Base-by-base conservation (phyloP, 495 filamentous ascomycete genomes). In the Penicillium soppii region DNA sequence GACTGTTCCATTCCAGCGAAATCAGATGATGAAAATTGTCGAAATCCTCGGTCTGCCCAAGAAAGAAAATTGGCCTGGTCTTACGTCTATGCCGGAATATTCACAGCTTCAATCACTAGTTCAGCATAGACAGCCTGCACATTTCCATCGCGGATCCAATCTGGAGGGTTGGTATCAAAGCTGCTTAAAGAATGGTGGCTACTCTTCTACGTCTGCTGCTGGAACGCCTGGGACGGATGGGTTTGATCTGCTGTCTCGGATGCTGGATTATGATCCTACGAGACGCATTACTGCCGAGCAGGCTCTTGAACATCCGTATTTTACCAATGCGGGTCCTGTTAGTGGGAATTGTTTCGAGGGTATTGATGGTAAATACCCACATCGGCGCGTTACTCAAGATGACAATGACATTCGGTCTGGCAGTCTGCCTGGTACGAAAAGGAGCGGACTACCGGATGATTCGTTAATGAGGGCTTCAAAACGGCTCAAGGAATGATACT, bases 21-120 rank as follows among this genome's bases (percentile, higher is more conserved):
- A 97, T 61, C 94, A 98, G 71, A 96, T 98, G 91, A 89, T 91
- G 63, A 97, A 96, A 67, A 98, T 98, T 47, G 90, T 95, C 21
- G 95, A 97, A 59, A 89, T 98, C 48, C 85, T 97, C 68, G 94
- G 94, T 33, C 68, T 92, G 59, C 94, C 95, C 0, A 88, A 81
- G 23, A 92, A 92, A 65, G 90, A 96, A 27, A 79, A 83, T 19
- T 99, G 94, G 94, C 89, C 91, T 0, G 78, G 90, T 22, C 73
- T 98, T 12, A 73, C 78, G 1, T 79, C 82, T 37, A 92, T 91
- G 82, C 88, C 87, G 2, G 95, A 98, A 69, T 92, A 87, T 56
- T 62, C 65, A 9, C 88, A 95, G 53, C 73, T 97, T 0, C 71
- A 77, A n/a, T 82, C 84, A 2, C 72, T 96, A 9, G 72, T 75